phyloP scores from a whole-genome alignment of 2,329 filamentous ascomycete species.

The Pyrenochaeta sp. region DNA sequence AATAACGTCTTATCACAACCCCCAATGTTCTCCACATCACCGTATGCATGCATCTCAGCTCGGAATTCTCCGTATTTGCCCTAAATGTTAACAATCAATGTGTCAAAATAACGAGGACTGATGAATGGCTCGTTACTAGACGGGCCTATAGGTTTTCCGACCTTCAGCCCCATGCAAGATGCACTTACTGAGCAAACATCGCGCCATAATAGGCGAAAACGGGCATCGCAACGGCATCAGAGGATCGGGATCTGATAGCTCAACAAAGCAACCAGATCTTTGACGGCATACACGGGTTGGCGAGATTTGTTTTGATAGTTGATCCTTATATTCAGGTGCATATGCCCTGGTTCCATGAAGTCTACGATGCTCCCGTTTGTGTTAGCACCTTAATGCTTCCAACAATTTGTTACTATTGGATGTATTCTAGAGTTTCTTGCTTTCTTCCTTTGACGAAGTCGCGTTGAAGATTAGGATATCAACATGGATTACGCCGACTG shows the following conservation, averaged over 20 bases:
- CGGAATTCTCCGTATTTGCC: not conserved
- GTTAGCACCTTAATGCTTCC: not conserved
- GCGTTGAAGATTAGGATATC: not conserved
- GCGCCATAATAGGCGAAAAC: not conserved
- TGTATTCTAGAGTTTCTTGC: not conserved
- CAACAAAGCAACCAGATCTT: not conserved
- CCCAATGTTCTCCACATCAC: not conserved
- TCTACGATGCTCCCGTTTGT: not conserved
- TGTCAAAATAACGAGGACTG: not conserved
- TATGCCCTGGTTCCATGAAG: not conserved
- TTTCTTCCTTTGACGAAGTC: not conserved
- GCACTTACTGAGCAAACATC: not conserved
- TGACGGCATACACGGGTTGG: not conserved
- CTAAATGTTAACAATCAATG: not conserved
- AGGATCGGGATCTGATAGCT: not conserved
- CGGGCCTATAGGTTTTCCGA: not conserved
- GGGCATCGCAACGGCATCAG: not conserved
- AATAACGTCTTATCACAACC: not conserved
- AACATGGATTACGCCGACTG: constrained; percentile 19
- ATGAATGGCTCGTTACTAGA: not conserved
- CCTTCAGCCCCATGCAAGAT: not conserved
- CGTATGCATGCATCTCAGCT: not conserved
- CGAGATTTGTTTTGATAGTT: not conserved
- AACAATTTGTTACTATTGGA: not conserved
- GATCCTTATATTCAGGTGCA: not conserved